Conservation (phyloP, 768 basidiomycete species). For the Rickenella mellea region DNA sequence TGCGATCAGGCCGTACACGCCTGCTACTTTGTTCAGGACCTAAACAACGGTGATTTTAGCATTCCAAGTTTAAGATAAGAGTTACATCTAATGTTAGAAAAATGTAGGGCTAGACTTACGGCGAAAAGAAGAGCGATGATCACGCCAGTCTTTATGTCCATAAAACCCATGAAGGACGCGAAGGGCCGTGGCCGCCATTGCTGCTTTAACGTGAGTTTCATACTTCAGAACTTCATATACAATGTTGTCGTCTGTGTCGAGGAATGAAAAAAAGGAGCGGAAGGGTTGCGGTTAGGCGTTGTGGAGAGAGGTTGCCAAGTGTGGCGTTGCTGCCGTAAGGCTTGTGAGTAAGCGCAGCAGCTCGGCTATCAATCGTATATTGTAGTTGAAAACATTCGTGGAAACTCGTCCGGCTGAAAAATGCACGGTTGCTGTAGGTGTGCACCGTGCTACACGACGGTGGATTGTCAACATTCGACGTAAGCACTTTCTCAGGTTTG, state of each 20-base stretch:
- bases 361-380: too few relatives aligned
- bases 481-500: too few relatives aligned
- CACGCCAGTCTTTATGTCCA: slow-evolving; percentile 93
- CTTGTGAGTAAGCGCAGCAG: too few relatives aligned
- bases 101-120: slow-evolving; percentile 34
- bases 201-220: slow-evolving; percentile 76
- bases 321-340: background rate
- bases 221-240: slow-evolving; percentile 14
- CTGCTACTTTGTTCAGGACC: slow-evolving; percentile 96
- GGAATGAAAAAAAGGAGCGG: slow-evolving; percentile 1
- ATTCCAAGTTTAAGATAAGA: background rate
- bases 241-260: background rate
- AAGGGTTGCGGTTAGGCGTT: slow-evolving; percentile 3
- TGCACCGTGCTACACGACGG: too few relatives aligned
- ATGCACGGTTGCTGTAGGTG: too few relatives aligned
- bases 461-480: too few relatives aligned
- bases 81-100: slow-evolving; percentile 1
- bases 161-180: slow-evolving; percentile 71
- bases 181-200: slow-evolving; percentile 81
- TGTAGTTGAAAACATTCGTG: too few relatives aligned
- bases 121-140: slow-evolving; percentile 83
- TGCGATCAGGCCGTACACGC: slow-evolving; percentile 92
- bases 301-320: too few relatives aligned
- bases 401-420: too few relatives aligned
- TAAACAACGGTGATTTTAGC: slow-evolving; percentile 20